Evolutionary conservation across 1,284 basidiomycete genomes (phyloP).

Genomic region (Leccinum subrobustum): DNA sequence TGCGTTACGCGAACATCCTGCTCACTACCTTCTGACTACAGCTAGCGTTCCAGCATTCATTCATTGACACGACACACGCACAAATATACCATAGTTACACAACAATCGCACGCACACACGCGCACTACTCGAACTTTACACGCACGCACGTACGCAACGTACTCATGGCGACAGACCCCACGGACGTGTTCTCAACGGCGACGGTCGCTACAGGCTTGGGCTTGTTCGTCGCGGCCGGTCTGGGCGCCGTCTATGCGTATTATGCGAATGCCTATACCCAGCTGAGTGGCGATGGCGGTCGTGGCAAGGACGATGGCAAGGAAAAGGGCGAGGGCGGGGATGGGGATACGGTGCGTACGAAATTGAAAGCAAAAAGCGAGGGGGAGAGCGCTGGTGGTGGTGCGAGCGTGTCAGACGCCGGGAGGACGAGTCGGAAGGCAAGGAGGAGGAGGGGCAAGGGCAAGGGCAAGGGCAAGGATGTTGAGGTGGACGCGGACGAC

Average conservation of each 20-base stretch:
- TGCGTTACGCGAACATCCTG: not conserved
- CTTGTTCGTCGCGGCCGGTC: slow-evolving; percentile 15
- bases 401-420: not conserved
- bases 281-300: not conserved
- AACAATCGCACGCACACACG: not conserved
- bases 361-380: not conserved
- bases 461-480: not conserved
- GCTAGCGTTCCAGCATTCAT: not conserved
- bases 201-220: slow-evolving; percentile 9
- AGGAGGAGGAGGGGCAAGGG: not conserved
- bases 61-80: not conserved
- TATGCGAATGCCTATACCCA: slow-evolving; percentile 3
- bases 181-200: slow-evolving; percentile 25
- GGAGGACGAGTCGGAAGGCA: not conserved
- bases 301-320: not conserved
- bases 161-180: not conserved
- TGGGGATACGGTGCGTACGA: not conserved
- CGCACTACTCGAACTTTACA: not conserved
- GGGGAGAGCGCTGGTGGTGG: not conserved
- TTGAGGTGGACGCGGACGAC: not conserved
- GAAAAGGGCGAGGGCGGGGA: not conserved
- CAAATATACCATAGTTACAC: too few relatives aligned
- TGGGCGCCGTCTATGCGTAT: slow-evolving; percentile 23
- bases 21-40: not conserved
- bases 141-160: too few relatives aligned